Percentiles rank a stretch among this genome's conserved stretches.
These are phyloP conservation scores for Avicennia marina DNA, from an alignment of 257 asterid species.

Conservation along the genomic window DNA sequence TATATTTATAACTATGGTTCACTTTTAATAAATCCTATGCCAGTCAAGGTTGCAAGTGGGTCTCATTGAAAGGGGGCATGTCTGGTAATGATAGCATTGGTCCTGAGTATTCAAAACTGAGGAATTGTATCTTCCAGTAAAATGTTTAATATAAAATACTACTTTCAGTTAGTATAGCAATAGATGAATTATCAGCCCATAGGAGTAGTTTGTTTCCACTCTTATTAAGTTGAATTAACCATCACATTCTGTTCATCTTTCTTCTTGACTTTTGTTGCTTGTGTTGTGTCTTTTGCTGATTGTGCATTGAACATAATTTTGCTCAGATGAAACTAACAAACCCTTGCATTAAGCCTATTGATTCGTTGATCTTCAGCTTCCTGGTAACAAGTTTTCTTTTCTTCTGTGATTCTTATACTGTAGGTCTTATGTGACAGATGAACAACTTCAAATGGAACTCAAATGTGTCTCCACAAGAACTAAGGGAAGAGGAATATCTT, in stretches of 20 bases:
- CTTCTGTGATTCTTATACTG: constrained; percentile 45
- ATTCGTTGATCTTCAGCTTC: constrained; percentile 3
- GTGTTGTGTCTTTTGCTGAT: constrained; percentile 1
- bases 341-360: background rate
- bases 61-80: background rate
- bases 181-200: too few relatives aligned
- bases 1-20: background rate
- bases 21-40: background rate
- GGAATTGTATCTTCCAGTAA: background rate
- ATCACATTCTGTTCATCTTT: too few relatives aligned
- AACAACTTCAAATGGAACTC: constrained; percentile 39
- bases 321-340: background rate
- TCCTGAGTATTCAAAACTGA: constrained; percentile 4
- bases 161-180: too few relatives aligned
- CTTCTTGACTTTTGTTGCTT: constrained; percentile 2
- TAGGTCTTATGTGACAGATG: constrained; percentile 87
- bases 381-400: constrained; percentile 28
- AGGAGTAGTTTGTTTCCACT: too few relatives aligned
- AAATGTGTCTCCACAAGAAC: constrained; percentile 39
- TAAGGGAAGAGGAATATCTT: constrained; percentile 81
- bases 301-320: background rate
- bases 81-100: constrained; percentile 3
- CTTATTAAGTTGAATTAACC: too few relatives aligned
- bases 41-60: constrained; percentile 3
- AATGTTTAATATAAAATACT: too few relatives aligned